Base-by-base conservation (phyloP, 2,329 filamentous ascomycete species). In the Ceratocystis smalleyi region DNA sequence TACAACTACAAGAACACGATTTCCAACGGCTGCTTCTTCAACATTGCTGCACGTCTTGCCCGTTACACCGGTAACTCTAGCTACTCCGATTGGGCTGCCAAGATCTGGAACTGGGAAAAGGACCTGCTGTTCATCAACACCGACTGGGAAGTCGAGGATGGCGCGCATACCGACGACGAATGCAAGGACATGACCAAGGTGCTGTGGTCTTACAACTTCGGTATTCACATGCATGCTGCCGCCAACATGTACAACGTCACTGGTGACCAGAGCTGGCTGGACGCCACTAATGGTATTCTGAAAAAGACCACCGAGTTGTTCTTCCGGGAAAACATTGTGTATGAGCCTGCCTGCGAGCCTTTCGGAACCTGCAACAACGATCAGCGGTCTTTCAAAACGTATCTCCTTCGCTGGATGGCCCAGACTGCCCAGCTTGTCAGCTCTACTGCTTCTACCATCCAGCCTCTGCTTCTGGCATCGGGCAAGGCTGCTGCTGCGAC, bases 11-110 rank as follows among this genome's bases (percentile, higher is more conserved):
- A 87, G 71, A 87, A 87, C 74, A 79, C 81, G 24, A 85, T 87
- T 68, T 82, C 83, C 59, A 87, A 87, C 74, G 84, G 84, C 5
- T 84, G 83, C 73, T 86, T 87, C 73, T 86, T 87, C 75, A 85
- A 87, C 72, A 71, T 87, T 27, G 84, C 82, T 24, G 79, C 89
- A 6, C 84, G 89, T 17, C 79, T 95, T 5, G 87, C 87, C 0
- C 79, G 85, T 12, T 94, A 89, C 75, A 95, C 90, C 0, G 82
- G 83, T 59, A 94, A 95, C 74, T 71, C 81, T 64, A 94, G 88
- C 0, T 95, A 95, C 71, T 78, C 82, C 7, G 80, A 88, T 12
- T 91, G 87, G 87, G 89, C 89, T 0, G 78, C 82, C 66, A 85
- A 78, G 69, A 77, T 86, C 8, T 96, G 84, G 72, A 79, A 85